Percentiles rank a stretch among this genome's conserved stretches.
phyloP scores from a whole-genome alignment of 2,329 filamentous ascomycete species.

The Talaromyces albobiverticillius region DNA sequence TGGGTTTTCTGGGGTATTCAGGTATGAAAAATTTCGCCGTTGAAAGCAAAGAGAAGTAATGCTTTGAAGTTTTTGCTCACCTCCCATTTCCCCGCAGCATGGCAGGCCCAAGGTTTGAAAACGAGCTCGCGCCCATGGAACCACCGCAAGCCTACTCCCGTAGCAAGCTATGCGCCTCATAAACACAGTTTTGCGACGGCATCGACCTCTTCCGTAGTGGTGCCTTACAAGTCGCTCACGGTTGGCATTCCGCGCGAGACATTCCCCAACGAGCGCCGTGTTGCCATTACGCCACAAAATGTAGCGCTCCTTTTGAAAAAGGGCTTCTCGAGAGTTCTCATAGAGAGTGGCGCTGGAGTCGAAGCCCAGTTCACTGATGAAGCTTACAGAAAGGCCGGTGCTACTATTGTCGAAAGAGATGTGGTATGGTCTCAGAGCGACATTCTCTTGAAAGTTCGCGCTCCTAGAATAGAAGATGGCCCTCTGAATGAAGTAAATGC shows the following conservation, averaged over 20 bases:
- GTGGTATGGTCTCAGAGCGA: conserved; percentile 72
- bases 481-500: conserved; percentile 63
- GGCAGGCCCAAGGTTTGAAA: background rate
- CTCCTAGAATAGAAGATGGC: conserved; percentile 58
- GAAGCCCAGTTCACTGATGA: conserved; percentile 74
- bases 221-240: conserved; percentile 68
- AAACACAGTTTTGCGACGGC: conserved; percentile 9
- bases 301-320: conserved; percentile 80
- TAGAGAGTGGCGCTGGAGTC: conserved; percentile 77
- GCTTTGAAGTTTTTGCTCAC: background rate
- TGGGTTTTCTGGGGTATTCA: conserved; percentile 3
- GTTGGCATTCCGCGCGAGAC: conserved; percentile 78
- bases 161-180: background rate
- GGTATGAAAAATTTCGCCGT: background rate
- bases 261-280: conserved; percentile 75
- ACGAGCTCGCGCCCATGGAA: background rate
- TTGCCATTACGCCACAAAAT: conserved; percentile 82
- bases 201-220: conserved; percentile 15
- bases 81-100: background rate
- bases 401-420: conserved; percentile 67
- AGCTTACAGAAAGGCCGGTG: conserved; percentile 74
- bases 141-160: background rate
- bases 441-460: conserved; percentile 80
- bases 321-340: conserved; percentile 71
- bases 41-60: background rate